Evolutionary conservation across 2,329 filamentous ascomycete genomes (phyloP).

Genomic region (Nigrospora sphaerica): DNA sequence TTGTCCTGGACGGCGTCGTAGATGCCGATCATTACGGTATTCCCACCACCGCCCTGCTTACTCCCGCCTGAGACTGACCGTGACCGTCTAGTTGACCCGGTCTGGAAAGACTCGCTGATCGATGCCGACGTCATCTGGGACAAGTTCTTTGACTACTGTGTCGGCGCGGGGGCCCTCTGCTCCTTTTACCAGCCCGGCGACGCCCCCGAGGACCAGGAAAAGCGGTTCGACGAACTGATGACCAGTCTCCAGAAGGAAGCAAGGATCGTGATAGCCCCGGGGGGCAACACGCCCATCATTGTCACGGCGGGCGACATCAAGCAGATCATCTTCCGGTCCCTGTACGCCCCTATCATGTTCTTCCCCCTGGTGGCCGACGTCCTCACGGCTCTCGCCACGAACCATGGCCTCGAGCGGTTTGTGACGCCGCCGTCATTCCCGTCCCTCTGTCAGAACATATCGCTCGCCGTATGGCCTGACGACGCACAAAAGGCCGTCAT

Average conservation of each 20-base stretch:
- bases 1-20: slow-evolving; percentile 30
- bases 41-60: background rate
- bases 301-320: slow-evolving; percentile 30
- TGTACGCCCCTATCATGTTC: slow-evolving; percentile 24
- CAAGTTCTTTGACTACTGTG: slow-evolving; percentile 40
- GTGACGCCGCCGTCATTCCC: slow-evolving; percentile 3
- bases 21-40: slow-evolving; percentile 31
- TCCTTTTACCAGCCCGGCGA: slow-evolving; percentile 28
- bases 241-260: slow-evolving; percentile 24
- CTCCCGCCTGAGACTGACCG: background rate
- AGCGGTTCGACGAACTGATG: slow-evolving; percentile 23
- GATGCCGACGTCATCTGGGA: slow-evolving; percentile 39
- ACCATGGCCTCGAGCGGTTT: slow-evolving; percentile 7
- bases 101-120: slow-evolving; percentile 28
- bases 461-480: slow-evolving; percentile 16
- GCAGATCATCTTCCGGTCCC: slow-evolving; percentile 21
- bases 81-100: slow-evolving; percentile 17
- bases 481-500: slow-evolving; percentile 21
- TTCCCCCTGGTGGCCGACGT: slow-evolving; percentile 26
- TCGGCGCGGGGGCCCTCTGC: slow-evolving; percentile 31
- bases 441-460: slow-evolving; percentile 13
- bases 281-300: slow-evolving; percentile 23
- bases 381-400: slow-evolving; percentile 20
- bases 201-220: slow-evolving; percentile 18
- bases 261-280: slow-evolving; percentile 19